Evolutionary conservation across 2,329 filamentous ascomycete species (phyloP), one percentile per base, ranked within the genome.

Genomic region (Chrysosporium keratinophilum): DNA sequence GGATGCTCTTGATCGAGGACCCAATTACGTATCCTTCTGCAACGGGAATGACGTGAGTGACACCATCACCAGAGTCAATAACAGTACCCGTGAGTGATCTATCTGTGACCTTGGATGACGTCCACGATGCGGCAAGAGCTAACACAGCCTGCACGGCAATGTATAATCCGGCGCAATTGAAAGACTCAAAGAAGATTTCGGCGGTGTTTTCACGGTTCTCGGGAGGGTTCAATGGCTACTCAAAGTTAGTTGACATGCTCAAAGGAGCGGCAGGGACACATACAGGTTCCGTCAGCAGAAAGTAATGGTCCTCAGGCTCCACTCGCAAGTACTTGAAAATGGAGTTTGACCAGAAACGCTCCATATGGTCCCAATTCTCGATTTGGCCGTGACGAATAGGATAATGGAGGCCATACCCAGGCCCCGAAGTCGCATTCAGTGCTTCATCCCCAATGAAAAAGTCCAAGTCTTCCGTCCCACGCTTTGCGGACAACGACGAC

Each of bases 361-460:
- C 93, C 93, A 98, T 98, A 66, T 96, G 88, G 73, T 98, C 93
- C 93, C 93, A 98, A 69, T 98, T 97, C 76, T 98, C 93, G 71
- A 98, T 88, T 76, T 98, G 93, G 47, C 93, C 93, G 68, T 98
- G 93, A 60, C 93, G 84, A 65, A 98, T 97, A 55, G 93, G 93
- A 71, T 97, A 98, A 74, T 97, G 88, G 69, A 98, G 78, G 55
- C 89, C 91, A 73, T 98, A 98, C 61, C 93, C 89, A 63, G 93
- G 89, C 54, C 93, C 93, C 60, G 77, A 81, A 45, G 88, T 78
- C 44, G 91, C 91, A 57, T 85, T 77, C 61, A 97, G 79, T 59
- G 93, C 93, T 75, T 97, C 93, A 67, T 98, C 93, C 57, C 93
- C 93, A 67, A 98, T 98, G 74, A 95, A 98, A 78, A 90, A 98